Percentiles rank a stretch among this genome's conserved stretches.
Conservation (phyloP, 805 yeast genomes). For the Starmerella vaccinii region DNA sequence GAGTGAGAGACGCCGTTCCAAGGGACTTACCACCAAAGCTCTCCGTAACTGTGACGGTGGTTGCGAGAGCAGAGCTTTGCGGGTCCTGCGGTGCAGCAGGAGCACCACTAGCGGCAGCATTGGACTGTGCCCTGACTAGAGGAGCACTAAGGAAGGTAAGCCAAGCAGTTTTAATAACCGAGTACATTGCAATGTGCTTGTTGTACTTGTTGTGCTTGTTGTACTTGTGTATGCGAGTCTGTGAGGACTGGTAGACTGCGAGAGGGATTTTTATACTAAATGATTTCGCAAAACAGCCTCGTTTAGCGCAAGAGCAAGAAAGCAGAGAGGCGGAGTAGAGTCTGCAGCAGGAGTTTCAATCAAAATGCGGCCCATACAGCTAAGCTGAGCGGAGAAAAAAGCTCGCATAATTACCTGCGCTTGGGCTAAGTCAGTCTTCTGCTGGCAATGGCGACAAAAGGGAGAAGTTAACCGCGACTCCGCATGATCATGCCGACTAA, state of each 20-base stretch:
- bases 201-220: no score
- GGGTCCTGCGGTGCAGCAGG: no score
- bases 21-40: background rate
- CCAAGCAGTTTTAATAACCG: background rate
- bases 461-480: no score
- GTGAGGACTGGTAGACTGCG: no score
- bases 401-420: background rate
- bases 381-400: no score
- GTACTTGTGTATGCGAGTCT: no score
- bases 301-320: background rate
- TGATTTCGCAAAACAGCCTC: background rate
- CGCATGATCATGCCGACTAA: no score
- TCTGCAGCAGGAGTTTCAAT: background rate
- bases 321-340: background rate
- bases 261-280: no score
- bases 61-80: background rate
- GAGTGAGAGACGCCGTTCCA: background rate
- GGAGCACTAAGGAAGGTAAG: background rate
- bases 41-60: background rate
- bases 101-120: no score
- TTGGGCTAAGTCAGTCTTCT: no score
- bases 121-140: background rate
- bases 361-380: background rate
- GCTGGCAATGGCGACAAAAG: no score
- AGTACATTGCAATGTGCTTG: background rate